These are phyloP conservation scores for Toxicodendron radicans DNA, from an alignment of 345 rosid genomes.

Conservation along the genomic window DNA sequence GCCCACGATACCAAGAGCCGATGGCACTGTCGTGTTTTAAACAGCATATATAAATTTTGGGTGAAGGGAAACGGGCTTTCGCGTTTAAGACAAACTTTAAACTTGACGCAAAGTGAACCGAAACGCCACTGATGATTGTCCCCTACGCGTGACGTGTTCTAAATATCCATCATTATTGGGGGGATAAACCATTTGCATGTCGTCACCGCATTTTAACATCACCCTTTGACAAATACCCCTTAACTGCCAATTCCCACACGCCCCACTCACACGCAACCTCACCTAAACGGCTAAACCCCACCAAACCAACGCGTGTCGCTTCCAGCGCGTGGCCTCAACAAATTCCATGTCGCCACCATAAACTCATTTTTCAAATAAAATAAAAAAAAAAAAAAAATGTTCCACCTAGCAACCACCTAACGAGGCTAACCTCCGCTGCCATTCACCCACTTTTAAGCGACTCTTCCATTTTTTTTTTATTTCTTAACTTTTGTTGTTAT, in stretches of 20 bases:
- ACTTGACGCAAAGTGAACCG: too few species aligned
- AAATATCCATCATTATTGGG: background rate
- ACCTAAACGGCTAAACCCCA: background rate
- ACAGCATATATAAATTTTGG: too few species aligned
- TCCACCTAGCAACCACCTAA: constrained; percentile 11
- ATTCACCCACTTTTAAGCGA: constrained; percentile 3
- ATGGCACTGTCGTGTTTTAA: too few species aligned
- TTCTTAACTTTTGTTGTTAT: background rate
- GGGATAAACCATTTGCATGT: background rate
- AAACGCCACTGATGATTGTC: background rate
- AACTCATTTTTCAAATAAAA: background rate
- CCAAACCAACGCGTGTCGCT: background rate
- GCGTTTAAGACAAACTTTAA: too few species aligned
- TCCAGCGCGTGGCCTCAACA: background rate
- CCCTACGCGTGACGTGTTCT: too few species aligned
- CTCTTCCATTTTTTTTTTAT: too few species aligned
- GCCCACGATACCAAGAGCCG: too few species aligned
- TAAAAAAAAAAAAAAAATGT: background rate
- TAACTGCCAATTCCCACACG: constrained; percentile 1
- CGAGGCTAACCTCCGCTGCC: background rate
- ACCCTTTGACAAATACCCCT: background rate
- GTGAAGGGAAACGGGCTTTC: too few species aligned
- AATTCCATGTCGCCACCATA: constrained; percentile 1
- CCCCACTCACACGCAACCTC: background rate
- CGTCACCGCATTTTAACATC: background rate